These are phyloP conservation scores for Elongisporangium undulatum DNA, from an alignment of 352 stramenopile species.

Conservation along the genomic window DNA sequence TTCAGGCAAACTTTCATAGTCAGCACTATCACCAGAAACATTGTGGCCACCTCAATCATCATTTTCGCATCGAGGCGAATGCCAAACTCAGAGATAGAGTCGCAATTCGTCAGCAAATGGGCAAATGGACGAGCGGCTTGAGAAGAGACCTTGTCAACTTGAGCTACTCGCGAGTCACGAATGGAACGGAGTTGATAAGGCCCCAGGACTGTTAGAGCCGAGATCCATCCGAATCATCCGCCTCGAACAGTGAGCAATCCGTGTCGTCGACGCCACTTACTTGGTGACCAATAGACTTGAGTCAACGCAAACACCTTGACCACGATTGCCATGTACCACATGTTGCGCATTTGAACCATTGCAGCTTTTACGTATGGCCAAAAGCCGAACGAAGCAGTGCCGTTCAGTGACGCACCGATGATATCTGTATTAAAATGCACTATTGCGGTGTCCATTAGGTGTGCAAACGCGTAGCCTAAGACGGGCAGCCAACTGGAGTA, in stretches of 20 bases:
- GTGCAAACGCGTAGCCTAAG: background rate
- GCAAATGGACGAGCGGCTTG: background rate
- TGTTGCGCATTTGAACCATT: conserved; percentile 35
- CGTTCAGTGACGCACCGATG: background rate
- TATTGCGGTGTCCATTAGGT: background rate
- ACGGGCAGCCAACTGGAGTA: conserved; percentile 30
- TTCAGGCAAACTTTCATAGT: background rate
- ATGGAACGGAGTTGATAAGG: background rate
- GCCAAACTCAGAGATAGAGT: background rate
- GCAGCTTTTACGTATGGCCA: conserved; percentile 20
- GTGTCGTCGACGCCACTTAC: background rate
- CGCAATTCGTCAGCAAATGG: background rate
- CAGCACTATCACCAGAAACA: background rate
- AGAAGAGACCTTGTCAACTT: background rate
- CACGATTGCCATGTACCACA: conserved; percentile 35
- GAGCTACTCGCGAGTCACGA: background rate
- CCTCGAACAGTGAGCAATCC: background rate
- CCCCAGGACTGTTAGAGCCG: background rate
- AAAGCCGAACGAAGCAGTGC: background rate
- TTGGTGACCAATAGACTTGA: background rate
- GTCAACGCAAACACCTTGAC: conserved; percentile 13
- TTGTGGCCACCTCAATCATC: background rate
- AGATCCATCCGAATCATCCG: background rate
- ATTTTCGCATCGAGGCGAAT: background rate
- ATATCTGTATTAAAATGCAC: background rate